phyloP scores from a whole-genome alignment of 371 early-diverging fungal species.

The Mortierella sp. region DNA sequence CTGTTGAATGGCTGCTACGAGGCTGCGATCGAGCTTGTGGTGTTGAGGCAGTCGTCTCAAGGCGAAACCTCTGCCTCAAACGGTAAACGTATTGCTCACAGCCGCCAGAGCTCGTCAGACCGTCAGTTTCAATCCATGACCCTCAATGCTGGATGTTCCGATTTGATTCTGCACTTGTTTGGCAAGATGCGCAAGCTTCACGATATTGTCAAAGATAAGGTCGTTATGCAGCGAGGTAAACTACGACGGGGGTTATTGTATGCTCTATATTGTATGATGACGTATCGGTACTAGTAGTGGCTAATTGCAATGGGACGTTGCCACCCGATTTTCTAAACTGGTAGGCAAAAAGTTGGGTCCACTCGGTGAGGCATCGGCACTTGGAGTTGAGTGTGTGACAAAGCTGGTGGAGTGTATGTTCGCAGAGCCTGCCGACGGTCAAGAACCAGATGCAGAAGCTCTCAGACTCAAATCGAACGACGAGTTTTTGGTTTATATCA shows the following conservation, averaged over 20 bases:
- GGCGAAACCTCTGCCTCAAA: slow-evolving; percentile 14
- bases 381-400: slow-evolving; percentile 47
- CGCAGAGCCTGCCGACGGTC: slow-evolving; percentile 15
- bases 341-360: slow-evolving; percentile 46
- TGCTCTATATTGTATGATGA: not conserved
- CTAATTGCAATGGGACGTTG: not conserved
- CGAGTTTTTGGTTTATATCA: slow-evolving; percentile 51
- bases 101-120: slow-evolving; percentile 2
- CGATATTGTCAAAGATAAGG: slow-evolving; percentile 53
- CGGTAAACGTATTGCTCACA: slow-evolving; percentile 31
- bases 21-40: slow-evolving; percentile 49
- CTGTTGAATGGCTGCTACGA: slow-evolving; percentile 68
- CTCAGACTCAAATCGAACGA: slow-evolving; percentile 34
- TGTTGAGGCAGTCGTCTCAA: slow-evolving; percentile 24
- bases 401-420: slow-evolving; percentile 42
- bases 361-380: slow-evolving; percentile 40
- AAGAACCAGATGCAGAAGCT: slow-evolving; percentile 21
- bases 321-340: not conserved
- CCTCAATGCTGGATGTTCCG: slow-evolving; percentile 28
- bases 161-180: slow-evolving; percentile 46
- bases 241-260: not conserved
- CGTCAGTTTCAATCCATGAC: not conserved
- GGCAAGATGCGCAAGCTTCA: slow-evolving; percentile 56
- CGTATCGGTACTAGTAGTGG: too few species aligned
- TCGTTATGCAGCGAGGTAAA: slow-evolving; percentile 40